Conservation (phyloP, 1,284 basidiomycete species). For the Pseudozyma pruni region DNA sequence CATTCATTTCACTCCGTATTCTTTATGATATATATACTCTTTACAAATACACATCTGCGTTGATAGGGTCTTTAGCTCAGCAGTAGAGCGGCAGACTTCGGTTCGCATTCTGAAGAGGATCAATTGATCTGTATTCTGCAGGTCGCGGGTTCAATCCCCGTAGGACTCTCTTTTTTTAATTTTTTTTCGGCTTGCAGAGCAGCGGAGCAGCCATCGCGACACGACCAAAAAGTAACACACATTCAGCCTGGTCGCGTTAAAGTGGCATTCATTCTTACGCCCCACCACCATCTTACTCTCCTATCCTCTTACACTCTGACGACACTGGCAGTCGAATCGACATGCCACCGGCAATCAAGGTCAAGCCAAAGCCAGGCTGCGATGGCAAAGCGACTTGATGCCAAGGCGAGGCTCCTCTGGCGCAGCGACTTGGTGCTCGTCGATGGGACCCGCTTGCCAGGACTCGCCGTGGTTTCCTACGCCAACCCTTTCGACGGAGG, state of each 20-base stretch:
- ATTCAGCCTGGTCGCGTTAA: too few species aligned
- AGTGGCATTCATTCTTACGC: too few species aligned
- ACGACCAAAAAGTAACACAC: too few species aligned
- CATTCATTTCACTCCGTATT: too few species aligned
- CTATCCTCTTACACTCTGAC: neutral
- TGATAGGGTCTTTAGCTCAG: constrained; percentile 52
- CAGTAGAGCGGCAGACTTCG: constrained; percentile 58
- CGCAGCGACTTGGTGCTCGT: constrained; percentile 54
- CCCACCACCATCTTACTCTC: too few species aligned
- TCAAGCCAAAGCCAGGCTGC: constrained; percentile 15
- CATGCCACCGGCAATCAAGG: constrained; percentile 8
- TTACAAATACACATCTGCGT: too few species aligned
- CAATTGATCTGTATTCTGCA: constrained; percentile 29
- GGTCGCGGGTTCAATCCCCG: constrained; percentile 57
- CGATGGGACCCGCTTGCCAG: constrained; percentile 60
- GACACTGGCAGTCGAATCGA: neutral
- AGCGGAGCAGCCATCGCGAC: too few species aligned
- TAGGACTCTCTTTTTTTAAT: constrained; percentile 42
- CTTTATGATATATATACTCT: too few species aligned
- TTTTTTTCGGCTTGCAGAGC: too few species aligned
- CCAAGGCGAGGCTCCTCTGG: constrained; percentile 60
- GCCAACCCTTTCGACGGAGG: constrained; percentile 49
- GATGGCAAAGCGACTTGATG: constrained; percentile 16
- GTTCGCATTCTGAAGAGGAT: constrained; percentile 15
- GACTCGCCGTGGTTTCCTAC: constrained; percentile 59